A percentile compares a stretch with the other conserved stretches of the same genome.
phyloP scores from a whole-genome alignment of 371 early-diverging fungal species.

The Apophysomyces sp. region DNA sequence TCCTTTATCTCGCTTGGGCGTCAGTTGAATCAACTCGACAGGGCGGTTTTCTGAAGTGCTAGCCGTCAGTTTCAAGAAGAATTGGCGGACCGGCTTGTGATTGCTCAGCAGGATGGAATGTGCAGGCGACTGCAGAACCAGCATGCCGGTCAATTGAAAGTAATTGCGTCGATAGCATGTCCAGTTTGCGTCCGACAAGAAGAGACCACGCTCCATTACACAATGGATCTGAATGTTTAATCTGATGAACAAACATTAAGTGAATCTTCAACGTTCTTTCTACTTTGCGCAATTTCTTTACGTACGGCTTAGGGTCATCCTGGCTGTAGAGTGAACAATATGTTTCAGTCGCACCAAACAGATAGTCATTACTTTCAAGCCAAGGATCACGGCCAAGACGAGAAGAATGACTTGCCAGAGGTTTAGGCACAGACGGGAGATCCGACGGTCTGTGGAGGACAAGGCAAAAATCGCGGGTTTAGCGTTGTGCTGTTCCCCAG shows the following conservation, averaged over 20 bases:
- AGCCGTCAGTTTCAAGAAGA: slow-evolving; percentile 14
- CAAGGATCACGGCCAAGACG: not conserved
- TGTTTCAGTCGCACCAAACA: slow-evolving; percentile 13
- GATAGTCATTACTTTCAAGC: not conserved
- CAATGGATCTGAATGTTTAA: slow-evolving; percentile 40
- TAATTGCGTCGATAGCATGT: slow-evolving; percentile 92
- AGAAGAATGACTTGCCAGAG: not conserved
- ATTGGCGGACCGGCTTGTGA: slow-evolving; percentile 26
- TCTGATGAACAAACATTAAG: slow-evolving; percentile 1
- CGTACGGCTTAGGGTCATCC: not conserved
- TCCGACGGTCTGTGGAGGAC: not conserved
- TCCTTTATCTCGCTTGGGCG: slow-evolving; percentile 88
- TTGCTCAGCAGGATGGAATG: slow-evolving; percentile 25
- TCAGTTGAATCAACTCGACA: slow-evolving; percentile 82
- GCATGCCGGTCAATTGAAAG: slow-evolving; percentile 75
- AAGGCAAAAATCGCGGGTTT: too few relatives aligned
- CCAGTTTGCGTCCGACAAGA: slow-evolving; percentile 71
- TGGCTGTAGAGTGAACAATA: slow-evolving; percentile 4
- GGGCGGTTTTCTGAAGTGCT: slow-evolving; percentile 42
- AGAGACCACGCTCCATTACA: slow-evolving; percentile 70
- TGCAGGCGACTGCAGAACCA: slow-evolving; percentile 33
- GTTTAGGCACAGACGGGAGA: not conserved
- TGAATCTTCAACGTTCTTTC: slow-evolving; percentile 1
- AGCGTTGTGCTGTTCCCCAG: too few relatives aligned
- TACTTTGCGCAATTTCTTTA: not conserved